Base-by-base conservation (phyloP, 2,329 filamentous ascomycete genomes). In the Fusarium concolor region DNA sequence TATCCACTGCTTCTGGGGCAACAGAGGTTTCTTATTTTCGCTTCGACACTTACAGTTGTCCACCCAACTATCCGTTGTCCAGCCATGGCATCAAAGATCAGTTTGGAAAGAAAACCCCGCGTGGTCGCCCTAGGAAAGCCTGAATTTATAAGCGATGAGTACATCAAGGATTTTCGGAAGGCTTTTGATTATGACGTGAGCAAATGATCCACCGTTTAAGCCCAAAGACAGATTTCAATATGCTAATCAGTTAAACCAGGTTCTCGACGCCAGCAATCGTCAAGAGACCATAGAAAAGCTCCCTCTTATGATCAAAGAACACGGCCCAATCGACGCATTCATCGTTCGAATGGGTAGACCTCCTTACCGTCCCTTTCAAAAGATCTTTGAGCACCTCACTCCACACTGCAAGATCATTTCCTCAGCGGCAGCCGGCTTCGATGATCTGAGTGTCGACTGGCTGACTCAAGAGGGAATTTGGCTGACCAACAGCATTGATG, bases 401-500 rank as follows among this genome's bases (percentile, higher is more conserved):
- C 83, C 83, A 0, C 54, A 76, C 18, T 84, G 80, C 56, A 78
- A 79, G 53, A 81, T 86, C 55, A 80, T 86, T 31, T 74, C 78
- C 5, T 85, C 83, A 0, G 81, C 80, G 2, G 80, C 79, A 29
- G 83, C 83, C 0, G 83, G 83, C 1, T 85, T 80, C 72, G 81
- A 85, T 59, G 80, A 84, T 65, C 82, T 84, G 38, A 78, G 82
- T 44, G 76, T 84, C 0, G 70, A 79, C 6, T 83, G 79, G 78
- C 77, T 84, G 71, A 80, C 81, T 0, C 39, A 57, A 14, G 66
- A 80, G 9, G 76, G 76, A 7, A 80, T 88, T 26, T 84, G 79
- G 75, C 87, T 88, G 68, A 87, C 84, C 76, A 88, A 86, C 65
- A 81, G 81, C 0, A 73, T 83, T 4, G 80, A 88, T 61, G 86